Conservation (phyloP, 2,329 filamentous ascomycete species). For the Neofusicoccum sp. region DNA sequence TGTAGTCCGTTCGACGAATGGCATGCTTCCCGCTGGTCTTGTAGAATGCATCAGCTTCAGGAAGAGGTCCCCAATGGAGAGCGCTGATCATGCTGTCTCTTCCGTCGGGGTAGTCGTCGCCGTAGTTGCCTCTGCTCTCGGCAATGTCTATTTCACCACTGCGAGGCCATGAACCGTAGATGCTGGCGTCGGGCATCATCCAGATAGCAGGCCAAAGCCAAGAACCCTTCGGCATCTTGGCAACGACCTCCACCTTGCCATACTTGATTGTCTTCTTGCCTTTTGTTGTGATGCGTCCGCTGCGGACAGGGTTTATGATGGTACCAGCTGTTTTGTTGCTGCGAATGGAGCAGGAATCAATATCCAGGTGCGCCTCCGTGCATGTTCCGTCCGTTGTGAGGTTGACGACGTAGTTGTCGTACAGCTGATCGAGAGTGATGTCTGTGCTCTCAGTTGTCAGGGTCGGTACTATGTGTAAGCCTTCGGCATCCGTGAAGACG, state of each 20-base stretch:
- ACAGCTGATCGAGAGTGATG: conserved; percentile 43
- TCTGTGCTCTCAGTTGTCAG: conserved; percentile 41
- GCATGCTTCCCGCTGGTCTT: conserved; percentile 26
- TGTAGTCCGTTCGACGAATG: conserved; percentile 27
- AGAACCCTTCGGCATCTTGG: conserved; percentile 52
- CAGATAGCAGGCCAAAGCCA: conserved; percentile 44
- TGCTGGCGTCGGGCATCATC: conserved; percentile 14
- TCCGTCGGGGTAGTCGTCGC: conserved; percentile 39
- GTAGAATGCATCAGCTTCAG: conserved; percentile 29
- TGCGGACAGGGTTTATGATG: conserved; percentile 52
- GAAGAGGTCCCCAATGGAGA: conserved; percentile 48
- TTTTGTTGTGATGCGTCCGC: conserved; percentile 49
- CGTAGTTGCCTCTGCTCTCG: conserved; percentile 50
- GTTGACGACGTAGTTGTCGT: conserved; percentile 40
- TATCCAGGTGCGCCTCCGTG: conserved; percentile 19
- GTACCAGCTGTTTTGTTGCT: conserved; percentile 47
- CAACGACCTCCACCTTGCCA: conserved; percentile 52
- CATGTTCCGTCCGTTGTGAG: conserved; percentile 33
- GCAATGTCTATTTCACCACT: conserved; percentile 57
- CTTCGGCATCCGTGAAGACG: conserved; percentile 47
- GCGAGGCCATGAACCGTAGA: conserved; percentile 48
- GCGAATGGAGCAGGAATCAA: conserved; percentile 36
- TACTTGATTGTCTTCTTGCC: conserved; percentile 38
- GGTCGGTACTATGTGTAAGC: conserved; percentile 50
- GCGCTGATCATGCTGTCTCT: conserved; percentile 45